A percentile compares a stretch with the other conserved stretches of the same genome.
Evolutionary conservation across 352 stramenopile species (phyloP).

Genomic region (Globisporangium cederbergense): DNA sequence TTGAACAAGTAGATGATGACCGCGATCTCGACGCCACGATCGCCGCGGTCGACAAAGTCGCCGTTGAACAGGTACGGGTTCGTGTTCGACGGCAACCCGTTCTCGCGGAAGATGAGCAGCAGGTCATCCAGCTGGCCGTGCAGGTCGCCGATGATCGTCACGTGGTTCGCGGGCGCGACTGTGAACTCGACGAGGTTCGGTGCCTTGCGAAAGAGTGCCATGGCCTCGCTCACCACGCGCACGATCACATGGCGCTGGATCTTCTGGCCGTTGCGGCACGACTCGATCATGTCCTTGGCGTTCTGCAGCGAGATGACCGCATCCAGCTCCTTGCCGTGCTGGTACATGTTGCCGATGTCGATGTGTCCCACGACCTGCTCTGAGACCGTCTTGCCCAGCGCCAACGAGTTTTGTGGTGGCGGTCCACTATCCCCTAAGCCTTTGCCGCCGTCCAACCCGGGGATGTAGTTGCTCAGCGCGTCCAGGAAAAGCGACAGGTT

Average conservation of each 20-base stretch:
- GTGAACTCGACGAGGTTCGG: conserved; percentile 67
- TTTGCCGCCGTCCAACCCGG: conserved; percentile 51
- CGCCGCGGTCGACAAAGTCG: conserved; percentile 81
- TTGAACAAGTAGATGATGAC: conserved; percentile 84
- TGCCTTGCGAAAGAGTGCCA: conserved; percentile 41
- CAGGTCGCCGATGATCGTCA: conserved; percentile 80
- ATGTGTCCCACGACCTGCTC: conserved; percentile 67
- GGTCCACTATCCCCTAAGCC: conserved; percentile 16
- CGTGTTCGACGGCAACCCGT: conserved; percentile 61
- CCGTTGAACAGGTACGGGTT: conserved; percentile 89
- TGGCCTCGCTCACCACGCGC: conserved; percentile 63
- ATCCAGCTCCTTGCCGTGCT: conserved; percentile 54
- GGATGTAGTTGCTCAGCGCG: conserved; percentile 73
- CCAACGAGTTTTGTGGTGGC: conserved; percentile 19
- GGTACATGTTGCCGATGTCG: conserved; percentile 85
- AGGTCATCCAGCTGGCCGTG: conserved; percentile 86
- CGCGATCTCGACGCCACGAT: conserved; percentile 75
- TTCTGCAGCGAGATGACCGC: conserved; percentile 62
- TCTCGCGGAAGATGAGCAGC: conserved; percentile 72
- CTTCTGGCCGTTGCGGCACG: conserved; percentile 73
- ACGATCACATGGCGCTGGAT: conserved; percentile 76
- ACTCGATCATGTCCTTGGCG: conserved; percentile 71
- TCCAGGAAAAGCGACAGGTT: conserved; percentile 81
- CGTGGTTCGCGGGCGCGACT: conserved; percentile 68
- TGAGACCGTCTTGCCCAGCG: conserved; percentile 43